phyloP scores from a whole-genome alignment of 2,329 filamentous ascomycete genomes.

The Fusarium annulatum region DNA sequence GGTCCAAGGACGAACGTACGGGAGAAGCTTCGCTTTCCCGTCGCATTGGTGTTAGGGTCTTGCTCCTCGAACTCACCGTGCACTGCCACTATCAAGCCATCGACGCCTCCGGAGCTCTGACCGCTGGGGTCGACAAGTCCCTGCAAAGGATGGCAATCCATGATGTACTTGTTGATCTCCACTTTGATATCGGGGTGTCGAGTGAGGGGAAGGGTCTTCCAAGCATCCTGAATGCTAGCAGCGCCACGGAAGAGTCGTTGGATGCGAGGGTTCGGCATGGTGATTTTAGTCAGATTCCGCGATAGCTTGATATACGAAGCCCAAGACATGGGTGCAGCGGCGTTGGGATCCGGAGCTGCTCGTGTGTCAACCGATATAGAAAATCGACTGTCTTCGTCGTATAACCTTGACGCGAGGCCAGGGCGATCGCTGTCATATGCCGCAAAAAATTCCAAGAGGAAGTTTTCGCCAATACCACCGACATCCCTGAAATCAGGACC shows the following conservation, averaged over 20 bases:
- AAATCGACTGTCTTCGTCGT: conserved; percentile 80
- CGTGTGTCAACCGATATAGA: conserved; percentile 77
- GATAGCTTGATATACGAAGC: conserved; percentile 80
- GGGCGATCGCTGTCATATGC: conserved; percentile 79
- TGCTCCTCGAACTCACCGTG: conserved; percentile 87
- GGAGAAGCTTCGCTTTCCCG: conserved; percentile 81
- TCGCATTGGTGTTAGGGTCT: conserved; percentile 64
- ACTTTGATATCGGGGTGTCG: conserved; percentile 77
- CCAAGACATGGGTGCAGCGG: conserved; percentile 68
- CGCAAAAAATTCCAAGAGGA: conserved; percentile 78
- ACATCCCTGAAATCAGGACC: conserved; percentile 80
- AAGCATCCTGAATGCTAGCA: conserved; percentile 73
- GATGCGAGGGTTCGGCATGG: conserved; percentile 66
- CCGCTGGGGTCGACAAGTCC: conserved; percentile 77
- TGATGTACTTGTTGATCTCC: conserved; percentile 78
- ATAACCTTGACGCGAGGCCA: conserved; percentile 72
- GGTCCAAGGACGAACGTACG: conserved; percentile 84
- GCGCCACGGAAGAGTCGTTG: conserved; percentile 74
- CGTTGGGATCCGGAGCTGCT: conserved; percentile 61
- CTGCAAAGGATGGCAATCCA: conserved; percentile 82
- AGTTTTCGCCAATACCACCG: conserved; percentile 77
- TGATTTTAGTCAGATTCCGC: conserved; percentile 80
- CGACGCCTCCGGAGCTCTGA: conserved; percentile 73
- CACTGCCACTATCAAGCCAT: conserved; percentile 81
- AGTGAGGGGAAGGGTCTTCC: conserved; percentile 77